Evolutionary conservation across 1,284 basidiomycete species (phyloP).

Genomic region (Apiotrichum laibachii): DNA sequence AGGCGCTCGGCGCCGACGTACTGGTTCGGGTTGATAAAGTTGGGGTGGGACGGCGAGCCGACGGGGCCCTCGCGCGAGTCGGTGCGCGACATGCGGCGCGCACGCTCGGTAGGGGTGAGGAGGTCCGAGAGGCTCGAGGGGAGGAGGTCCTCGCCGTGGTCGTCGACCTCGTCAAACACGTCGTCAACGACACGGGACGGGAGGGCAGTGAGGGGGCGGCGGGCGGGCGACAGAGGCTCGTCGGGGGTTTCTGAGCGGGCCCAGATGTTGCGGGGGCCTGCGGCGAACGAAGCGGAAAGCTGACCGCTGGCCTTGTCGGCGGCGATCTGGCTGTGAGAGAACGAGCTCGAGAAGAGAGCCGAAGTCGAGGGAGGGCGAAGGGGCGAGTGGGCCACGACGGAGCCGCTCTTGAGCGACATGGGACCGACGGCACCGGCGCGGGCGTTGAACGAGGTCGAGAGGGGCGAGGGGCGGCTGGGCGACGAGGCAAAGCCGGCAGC

Average conservation of each 20-base stretch:
- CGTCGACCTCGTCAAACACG: slow-evolving; percentile 48
- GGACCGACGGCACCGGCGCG: slow-evolving; percentile 1
- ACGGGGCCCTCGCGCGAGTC: slow-evolving; percentile 41
- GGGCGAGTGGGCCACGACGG: slow-evolving; percentile 33
- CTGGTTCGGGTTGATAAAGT: slow-evolving; percentile 27
- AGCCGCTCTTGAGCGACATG: slow-evolving; percentile 35
- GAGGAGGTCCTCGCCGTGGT: slow-evolving; percentile 79
- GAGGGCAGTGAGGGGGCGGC: background rate
- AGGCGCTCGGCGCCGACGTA: slow-evolving; percentile 31
- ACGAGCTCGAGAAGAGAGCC: slow-evolving; percentile 36
- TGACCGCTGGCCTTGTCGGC: slow-evolving; percentile 25
- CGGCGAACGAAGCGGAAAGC: slow-evolving; percentile 46
- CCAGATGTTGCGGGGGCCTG: slow-evolving; percentile 41
- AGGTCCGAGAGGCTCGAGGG: slow-evolving; percentile 82
- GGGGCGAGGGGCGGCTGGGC: slow-evolving; percentile 41
- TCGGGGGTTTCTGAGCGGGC: slow-evolving; percentile 39
- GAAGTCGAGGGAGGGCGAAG: slow-evolving; percentile 39
- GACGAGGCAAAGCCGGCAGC: slow-evolving; percentile 40
- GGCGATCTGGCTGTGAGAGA: slow-evolving; percentile 34
- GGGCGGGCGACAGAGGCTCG: slow-evolving; percentile 38
- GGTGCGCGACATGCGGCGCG: slow-evolving; percentile 67
- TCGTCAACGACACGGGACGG: slow-evolving; percentile 24
- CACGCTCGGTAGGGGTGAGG: slow-evolving; percentile 76
- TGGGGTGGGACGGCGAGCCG: slow-evolving; percentile 28
- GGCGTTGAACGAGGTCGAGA: slow-evolving; percentile 40